These are phyloP conservation scores for Saccharomycopsis babjevae DNA, from an alignment of 805 yeast species.

Conservation along the genomic window DNA sequence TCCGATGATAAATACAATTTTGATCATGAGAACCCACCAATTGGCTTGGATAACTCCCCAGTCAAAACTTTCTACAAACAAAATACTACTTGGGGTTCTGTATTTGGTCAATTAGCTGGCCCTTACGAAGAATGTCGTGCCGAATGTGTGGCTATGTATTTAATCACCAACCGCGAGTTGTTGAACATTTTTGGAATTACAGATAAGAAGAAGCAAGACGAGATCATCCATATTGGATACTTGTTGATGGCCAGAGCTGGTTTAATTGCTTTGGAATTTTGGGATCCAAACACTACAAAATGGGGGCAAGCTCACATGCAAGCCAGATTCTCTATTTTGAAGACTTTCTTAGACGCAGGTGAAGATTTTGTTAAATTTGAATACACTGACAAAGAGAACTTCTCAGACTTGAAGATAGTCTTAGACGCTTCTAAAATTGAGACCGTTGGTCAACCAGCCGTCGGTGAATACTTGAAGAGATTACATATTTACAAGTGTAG, in stretches of 20 bases:
- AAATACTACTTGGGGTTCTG: slow-evolving; percentile 86
- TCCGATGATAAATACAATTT: slow-evolving; percentile 62
- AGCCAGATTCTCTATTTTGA: slow-evolving; percentile 79
- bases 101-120: slow-evolving; percentile 63
- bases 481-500: slow-evolving; percentile 74
- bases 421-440: slow-evolving; percentile 55
- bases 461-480: slow-evolving; percentile 58
- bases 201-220: slow-evolving; percentile 47
- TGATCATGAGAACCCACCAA: slow-evolving; percentile 52
- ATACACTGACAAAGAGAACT: slow-evolving; percentile 35
- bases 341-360: slow-evolving; percentile 59
- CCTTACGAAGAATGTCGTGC: slow-evolving; percentile 92
- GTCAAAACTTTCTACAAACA: slow-evolving; percentile 60
- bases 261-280: slow-evolving; percentile 66
- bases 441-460: slow-evolving; percentile 61
- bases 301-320: slow-evolving; percentile 98
- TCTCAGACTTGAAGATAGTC: slow-evolving; percentile 48
- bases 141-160: slow-evolving; percentile 76
- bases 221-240: slow-evolving; percentile 56
- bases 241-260: slow-evolving; percentile 87
- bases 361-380: slow-evolving; percentile 46
- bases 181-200: slow-evolving; percentile 65
- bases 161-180: slow-evolving; percentile 57
- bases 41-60: slow-evolving; percentile 50
- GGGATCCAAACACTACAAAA: slow-evolving; percentile 72